Evolutionary conservation across 192 early-diverging fungal genomes (phyloP), one percentile per base, ranked within the genome.

Genomic region (Coemansia pectinata): DNA sequence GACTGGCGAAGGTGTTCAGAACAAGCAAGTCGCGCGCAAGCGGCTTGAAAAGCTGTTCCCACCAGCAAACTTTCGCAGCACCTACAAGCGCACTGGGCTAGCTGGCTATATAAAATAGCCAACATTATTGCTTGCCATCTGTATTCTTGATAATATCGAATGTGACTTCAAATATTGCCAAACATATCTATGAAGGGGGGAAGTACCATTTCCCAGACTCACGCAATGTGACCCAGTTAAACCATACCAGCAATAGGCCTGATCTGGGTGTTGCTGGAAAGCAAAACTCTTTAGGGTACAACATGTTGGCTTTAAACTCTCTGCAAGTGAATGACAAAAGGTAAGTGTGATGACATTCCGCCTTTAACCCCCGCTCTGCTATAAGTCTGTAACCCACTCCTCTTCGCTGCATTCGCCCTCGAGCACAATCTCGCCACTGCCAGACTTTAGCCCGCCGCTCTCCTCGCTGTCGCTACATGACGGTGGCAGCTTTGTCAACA

Each of bases 361-460:
- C 9, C 36, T 9, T 36, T 36, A 17, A 15, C 4, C 41, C 15
- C 44, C 17, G 2, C n/a, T 59, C 34, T 41, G 19, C 58, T 81
- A 76, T 41, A 81, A 17, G 0, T 81, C 79, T 1, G 74, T 76
- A 10, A 81, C 74, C 79, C 79, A 81, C 14, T 76, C 74, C 2
- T 81, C 79, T 23, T 81, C 79, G 33, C 74, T 70, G 63, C 62
- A 59, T 10, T 66, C 76, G 39, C 62, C 48, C 19, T 76, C 74
- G 11, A 75, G 72, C 15, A 69, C 55, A 36, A 80, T 48, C 63
- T 80, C 73, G 34, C 55, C 44, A 38, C 68, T 62, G 14, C 42
- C 59, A 3, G 69, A 72, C 40, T 39, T 69, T 47, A 62, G 44
- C 44, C 42, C 68, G 36, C 17, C 11, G 31, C 41, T 36, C 40